Evolutionary conservation across 352 stramenopile species (phyloP).

Genomic region (Pythium oligandrum): DNA sequence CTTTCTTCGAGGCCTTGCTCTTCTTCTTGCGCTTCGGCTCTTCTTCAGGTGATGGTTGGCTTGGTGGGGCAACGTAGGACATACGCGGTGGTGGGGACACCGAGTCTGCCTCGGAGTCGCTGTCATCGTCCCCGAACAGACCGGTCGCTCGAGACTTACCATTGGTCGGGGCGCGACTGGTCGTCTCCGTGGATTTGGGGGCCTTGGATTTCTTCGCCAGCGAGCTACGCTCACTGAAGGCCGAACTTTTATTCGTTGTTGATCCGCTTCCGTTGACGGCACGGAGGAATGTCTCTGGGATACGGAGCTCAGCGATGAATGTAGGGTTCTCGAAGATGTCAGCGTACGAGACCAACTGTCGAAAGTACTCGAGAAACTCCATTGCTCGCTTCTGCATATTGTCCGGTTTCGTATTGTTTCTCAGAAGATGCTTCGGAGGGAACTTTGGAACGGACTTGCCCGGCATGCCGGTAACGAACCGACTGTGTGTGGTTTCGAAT

Average conservation of each 20-base stretch:
- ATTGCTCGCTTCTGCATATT: constrained; percentile 85
- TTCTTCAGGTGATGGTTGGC: constrained; percentile 1
- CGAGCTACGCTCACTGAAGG: too few species aligned
- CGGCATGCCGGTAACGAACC: constrained; percentile 27
- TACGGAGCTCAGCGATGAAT: constrained; percentile 64
- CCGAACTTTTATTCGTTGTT: too few species aligned
- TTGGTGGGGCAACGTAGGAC: too few species aligned
- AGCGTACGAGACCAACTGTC: constrained; percentile 48
- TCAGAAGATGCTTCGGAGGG: constrained; percentile 66
- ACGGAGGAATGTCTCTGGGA: constrained; percentile 40
- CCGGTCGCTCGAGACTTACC: constrained; percentile 23
- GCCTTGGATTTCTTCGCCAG: too few species aligned
- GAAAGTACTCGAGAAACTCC: constrained; percentile 72
- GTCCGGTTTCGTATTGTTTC: constrained; percentile 77
- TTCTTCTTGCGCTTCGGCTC: constrained; percentile 18
- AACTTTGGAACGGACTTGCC: constrained; percentile 55
- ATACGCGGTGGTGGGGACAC: constrained; percentile 25
- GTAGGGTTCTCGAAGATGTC: constrained; percentile 47
- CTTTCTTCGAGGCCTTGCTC: constrained; percentile 21
- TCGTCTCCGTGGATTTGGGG: too few species aligned
- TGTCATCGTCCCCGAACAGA: constrained; percentile 54
- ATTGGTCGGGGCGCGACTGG: not conserved
- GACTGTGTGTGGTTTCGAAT: constrained; percentile 66
- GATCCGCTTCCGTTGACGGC: not conserved
- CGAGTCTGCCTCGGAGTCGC: constrained; percentile 53